Evolutionary conservation across 306 rosid genomes (phyloP).

Genomic region (Prunus padus): DNA sequence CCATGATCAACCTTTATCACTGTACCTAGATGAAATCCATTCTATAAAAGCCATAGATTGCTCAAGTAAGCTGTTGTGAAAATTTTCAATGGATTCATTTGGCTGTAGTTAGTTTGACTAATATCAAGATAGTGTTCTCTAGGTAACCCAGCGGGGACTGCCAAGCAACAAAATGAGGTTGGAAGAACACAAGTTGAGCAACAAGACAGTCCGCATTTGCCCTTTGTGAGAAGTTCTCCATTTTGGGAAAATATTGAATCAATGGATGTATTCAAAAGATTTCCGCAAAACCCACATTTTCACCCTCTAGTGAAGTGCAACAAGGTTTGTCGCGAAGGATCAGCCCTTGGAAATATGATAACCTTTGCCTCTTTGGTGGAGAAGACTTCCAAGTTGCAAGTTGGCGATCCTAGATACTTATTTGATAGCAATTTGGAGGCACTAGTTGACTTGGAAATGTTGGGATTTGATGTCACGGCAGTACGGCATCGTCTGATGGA

Average conservation of each 20-base stretch:
- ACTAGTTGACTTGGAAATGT: not conserved
- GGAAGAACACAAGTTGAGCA: no score
- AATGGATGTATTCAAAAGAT: constrained; percentile 20
- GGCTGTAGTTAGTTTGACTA: constrained; percentile 1
- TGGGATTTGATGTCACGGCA: constrained; percentile 26
- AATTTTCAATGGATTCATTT: not conserved
- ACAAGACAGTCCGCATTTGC: not conserved
- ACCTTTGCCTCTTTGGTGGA: constrained; percentile 22
- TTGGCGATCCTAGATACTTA: not conserved
- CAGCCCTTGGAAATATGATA: constrained; percentile 18
- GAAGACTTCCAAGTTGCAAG: constrained; percentile 1
- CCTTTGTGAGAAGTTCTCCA: not conserved
- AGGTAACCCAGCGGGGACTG: constrained; percentile 6
- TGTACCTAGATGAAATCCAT: not conserved
- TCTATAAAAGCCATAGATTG: not conserved
- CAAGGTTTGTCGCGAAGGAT: constrained; percentile 12
- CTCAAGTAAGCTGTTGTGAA: constrained; percentile 9
- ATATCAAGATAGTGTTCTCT: not conserved
- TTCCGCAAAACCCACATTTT: constrained; percentile 23
- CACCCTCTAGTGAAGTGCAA: not conserved
- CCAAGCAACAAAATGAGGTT: constrained; percentile 10
- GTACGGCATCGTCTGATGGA: not conserved
- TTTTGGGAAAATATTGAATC: constrained; percentile 19
- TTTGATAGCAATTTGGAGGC: not conserved
- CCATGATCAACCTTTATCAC: not conserved